Evolutionary conservation across 768 basidiomycete species (phyloP).

Genomic region (Pholiota conissans): DNA sequence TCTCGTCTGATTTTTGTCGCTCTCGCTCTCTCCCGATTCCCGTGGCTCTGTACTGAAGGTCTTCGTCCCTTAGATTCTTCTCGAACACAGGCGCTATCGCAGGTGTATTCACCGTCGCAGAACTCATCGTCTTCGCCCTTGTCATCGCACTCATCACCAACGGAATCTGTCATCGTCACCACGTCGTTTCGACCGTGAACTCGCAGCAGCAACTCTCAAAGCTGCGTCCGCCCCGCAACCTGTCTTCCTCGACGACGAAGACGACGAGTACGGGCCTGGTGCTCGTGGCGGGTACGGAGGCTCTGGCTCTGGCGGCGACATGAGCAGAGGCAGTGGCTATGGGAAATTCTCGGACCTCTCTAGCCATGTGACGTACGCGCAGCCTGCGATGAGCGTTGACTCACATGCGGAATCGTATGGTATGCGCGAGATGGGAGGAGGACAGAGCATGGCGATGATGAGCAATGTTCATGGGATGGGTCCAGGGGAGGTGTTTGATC

Average conservation of each 20-base stretch:
- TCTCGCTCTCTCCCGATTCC: neutral
- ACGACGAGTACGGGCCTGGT: conserved; percentile 28
- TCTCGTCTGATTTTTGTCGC: neutral
- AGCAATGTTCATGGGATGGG: conserved; percentile 21
- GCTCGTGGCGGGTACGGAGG: conserved; percentile 7
- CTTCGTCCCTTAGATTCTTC: no score
- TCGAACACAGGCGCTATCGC: conserved; percentile 71
- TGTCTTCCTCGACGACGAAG: conserved; percentile 57
- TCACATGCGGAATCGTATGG: conserved; percentile 40
- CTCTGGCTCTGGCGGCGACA: conserved; percentile 6
- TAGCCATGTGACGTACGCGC: conserved; percentile 57
- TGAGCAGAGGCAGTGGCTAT: conserved; percentile 11
- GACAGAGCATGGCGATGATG: conserved; percentile 6
- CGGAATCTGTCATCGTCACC: conserved; percentile 61
- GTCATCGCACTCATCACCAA: conserved; percentile 50
- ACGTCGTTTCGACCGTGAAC: conserved; percentile 65
- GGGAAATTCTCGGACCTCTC: conserved; percentile 45
- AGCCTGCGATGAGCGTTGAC: conserved; percentile 40
- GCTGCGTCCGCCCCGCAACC: conserved; percentile 55
- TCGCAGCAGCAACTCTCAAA: conserved; percentile 68
- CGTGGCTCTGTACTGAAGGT: no score
- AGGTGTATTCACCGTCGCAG: conserved; percentile 70
- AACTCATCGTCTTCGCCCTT: conserved; percentile 55
- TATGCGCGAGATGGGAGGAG: conserved; percentile 43
- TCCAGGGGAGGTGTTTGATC: conserved; percentile 32